Conservation (phyloP, 108 stramenopile species). For the Schizochytrium sp. region DNA sequence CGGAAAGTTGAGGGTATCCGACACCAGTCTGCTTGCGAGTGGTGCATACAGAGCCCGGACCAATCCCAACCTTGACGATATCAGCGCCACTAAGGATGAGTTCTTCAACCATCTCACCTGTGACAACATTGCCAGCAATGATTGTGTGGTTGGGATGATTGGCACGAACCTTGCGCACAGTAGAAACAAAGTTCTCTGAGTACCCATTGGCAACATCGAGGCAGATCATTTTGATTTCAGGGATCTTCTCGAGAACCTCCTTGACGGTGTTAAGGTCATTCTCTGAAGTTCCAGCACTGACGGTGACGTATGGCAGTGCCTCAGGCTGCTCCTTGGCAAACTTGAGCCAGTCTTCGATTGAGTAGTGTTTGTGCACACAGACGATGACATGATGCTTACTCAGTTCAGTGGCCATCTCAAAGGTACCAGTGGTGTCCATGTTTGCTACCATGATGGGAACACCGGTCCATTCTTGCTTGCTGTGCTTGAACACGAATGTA, state of each 20-base stretch:
- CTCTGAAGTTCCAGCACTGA: conserved; percentile 62
- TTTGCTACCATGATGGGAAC: conserved; percentile 74
- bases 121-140: conserved; percentile 76
- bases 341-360: conserved; percentile 64
- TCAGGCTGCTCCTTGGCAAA: conserved; percentile 60
- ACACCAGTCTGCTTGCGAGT: conserved; percentile 77
- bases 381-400: conserved; percentile 58
- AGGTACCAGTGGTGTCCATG: conserved; percentile 76
- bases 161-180: conserved; percentile 61
- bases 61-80: conserved; percentile 75
- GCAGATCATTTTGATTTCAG: conserved; percentile 68
- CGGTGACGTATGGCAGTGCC: conserved; percentile 64
- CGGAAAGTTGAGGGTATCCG: conserved; percentile 74
- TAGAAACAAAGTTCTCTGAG: conserved; percentile 68
- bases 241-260: conserved; percentile 45
- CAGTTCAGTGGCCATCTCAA: conserved; percentile 69
- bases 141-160: conserved; percentile 66
- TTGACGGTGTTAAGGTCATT: conserved; percentile 63
- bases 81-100: conserved; percentile 74
- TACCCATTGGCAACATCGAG: conserved; percentile 76
- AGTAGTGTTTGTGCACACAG: conserved; percentile 74
- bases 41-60: conserved; percentile 76
- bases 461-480: conserved; percentile 62
- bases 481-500: background rate
- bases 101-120: conserved; percentile 75